These are phyloP conservation scores for Pestalotiopsis sp. DNA, from an alignment of 2,329 filamentous ascomycete genomes.

Conservation along the genomic window DNA sequence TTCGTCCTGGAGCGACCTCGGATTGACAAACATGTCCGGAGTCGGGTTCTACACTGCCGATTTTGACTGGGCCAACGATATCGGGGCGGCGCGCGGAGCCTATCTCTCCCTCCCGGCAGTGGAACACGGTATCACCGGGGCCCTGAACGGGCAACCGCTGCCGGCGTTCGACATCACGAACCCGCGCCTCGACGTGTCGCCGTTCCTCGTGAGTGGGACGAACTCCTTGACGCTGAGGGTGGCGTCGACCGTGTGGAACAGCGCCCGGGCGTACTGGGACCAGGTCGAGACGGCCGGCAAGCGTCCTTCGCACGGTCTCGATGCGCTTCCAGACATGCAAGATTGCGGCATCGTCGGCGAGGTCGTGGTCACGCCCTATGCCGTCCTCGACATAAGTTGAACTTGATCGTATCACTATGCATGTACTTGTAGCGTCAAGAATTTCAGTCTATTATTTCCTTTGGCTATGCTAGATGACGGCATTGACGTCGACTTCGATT, in stretches of 20 bases:
- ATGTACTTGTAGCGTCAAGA: background rate
- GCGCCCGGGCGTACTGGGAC: background rate
- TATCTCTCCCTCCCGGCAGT: background rate
- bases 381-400: background rate
- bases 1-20: background rate
- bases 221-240: background rate
- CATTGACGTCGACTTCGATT: background rate
- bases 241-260: background rate
- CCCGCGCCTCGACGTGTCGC: background rate
- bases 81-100: background rate
- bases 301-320: background rate
- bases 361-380: background rate
- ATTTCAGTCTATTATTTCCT: too few species aligned
- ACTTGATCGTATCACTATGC: background rate
- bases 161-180: slow-evolving; percentile 1
- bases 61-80: background rate
- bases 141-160: background rate
- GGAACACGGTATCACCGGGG: background rate
- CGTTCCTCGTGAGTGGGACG: background rate
- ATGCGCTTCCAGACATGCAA: background rate
- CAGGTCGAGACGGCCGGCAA: background rate
- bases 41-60: background rate
- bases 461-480: background rate
- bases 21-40: background rate
- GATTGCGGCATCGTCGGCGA: background rate